phyloP scores from a whole-genome alignment of 2,329 filamentous ascomycete genomes.

The Hypoxylon sp. region DNA sequence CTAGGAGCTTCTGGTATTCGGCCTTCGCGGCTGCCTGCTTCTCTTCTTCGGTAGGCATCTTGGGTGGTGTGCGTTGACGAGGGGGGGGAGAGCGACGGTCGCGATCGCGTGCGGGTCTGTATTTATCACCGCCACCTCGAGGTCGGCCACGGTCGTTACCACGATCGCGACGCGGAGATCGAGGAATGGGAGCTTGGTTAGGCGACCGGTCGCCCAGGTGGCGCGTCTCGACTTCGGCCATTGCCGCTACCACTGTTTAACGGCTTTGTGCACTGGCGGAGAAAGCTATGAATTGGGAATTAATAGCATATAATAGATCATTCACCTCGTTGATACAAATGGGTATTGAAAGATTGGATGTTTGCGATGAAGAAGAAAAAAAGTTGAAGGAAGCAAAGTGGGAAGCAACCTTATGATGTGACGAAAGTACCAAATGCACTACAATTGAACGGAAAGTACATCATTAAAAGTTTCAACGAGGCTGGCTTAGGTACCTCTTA shows the following conservation, averaged over 20 bases:
- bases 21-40: constrained; percentile 90
- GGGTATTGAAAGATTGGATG: neutral
- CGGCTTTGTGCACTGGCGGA: neutral
- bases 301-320: neutral
- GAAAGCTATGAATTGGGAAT: neutral
- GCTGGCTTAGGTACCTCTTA: constrained; percentile 20
- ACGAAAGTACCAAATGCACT: too few relatives aligned
- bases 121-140: constrained; percentile 60
- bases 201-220: constrained; percentile 43
- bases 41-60: constrained; percentile 73
- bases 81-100: constrained; percentile 39
- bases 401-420: constrained; percentile 14
- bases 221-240: constrained; percentile 58
- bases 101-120: constrained; percentile 53
- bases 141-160: constrained; percentile 43
- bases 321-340: too few relatives aligned
- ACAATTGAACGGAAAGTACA: too few relatives aligned
- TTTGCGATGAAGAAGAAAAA: constrained; percentile 3
- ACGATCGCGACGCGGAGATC: constrained; percentile 45
- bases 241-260: constrained; percentile 37
- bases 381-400: constrained; percentile 18
- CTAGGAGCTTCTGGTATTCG: constrained; percentile 91
- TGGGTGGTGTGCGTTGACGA: constrained; percentile 43
- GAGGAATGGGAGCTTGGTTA: constrained; percentile 37
- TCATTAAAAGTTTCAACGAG: constrained; percentile 32